A percentile compares a stretch with the other conserved stretches of the same genome.
Conservation (phyloP, 352 stramenopile genomes). For the Globisporangium uncinulatum region DNA sequence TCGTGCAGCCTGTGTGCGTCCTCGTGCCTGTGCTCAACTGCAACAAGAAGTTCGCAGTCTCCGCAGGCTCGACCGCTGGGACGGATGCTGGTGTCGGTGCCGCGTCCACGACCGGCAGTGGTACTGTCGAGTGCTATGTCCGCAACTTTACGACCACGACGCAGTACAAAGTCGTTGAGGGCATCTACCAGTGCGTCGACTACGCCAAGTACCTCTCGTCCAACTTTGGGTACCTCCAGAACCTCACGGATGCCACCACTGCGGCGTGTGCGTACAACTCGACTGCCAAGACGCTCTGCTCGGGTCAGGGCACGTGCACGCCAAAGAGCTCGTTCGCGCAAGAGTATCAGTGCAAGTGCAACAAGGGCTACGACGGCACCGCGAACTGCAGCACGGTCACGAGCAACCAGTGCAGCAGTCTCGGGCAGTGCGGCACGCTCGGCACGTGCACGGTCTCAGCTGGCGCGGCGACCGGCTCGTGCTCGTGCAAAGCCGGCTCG, state of each 20-base stretch:
- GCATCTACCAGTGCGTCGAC: slow-evolving; percentile 77
- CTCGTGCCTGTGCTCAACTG: slow-evolving; percentile 63
- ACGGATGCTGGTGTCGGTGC: slow-evolving; percentile 15
- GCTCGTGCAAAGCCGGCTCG: slow-evolving; percentile 41
- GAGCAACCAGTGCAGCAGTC: slow-evolving; percentile 71
- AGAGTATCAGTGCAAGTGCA: slow-evolving; percentile 75
- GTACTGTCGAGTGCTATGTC: slow-evolving; percentile 62
- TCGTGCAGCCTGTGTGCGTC: slow-evolving; percentile 65
- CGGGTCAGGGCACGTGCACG: slow-evolving; percentile 61
- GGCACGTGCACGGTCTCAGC: slow-evolving; percentile 39
- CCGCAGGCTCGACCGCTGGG: slow-evolving; percentile 15
- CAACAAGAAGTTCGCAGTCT: slow-evolving; percentile 44
- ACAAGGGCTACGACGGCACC: slow-evolving; percentile 54
- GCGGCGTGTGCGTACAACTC: slow-evolving; percentile 42
- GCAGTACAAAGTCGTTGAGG: slow-evolving; percentile 39
- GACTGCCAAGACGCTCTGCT: slow-evolving; percentile 51
- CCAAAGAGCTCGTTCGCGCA: slow-evolving; percentile 46
- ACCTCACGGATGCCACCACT: slow-evolving; percentile 54
- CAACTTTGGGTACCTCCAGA: slow-evolving; percentile 57
- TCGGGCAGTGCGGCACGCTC: slow-evolving; percentile 54
- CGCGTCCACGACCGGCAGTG: slow-evolving; percentile 13
- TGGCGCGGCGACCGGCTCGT: slow-evolving; percentile 28
- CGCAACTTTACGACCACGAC: slow-evolving; percentile 52
- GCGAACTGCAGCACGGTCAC: slow-evolving; percentile 42
- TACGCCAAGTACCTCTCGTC: slow-evolving; percentile 45